Evolutionary conservation across 352 stramenopile genomes (phyloP).

Genomic region (Lagenidium giganteum): DNA sequence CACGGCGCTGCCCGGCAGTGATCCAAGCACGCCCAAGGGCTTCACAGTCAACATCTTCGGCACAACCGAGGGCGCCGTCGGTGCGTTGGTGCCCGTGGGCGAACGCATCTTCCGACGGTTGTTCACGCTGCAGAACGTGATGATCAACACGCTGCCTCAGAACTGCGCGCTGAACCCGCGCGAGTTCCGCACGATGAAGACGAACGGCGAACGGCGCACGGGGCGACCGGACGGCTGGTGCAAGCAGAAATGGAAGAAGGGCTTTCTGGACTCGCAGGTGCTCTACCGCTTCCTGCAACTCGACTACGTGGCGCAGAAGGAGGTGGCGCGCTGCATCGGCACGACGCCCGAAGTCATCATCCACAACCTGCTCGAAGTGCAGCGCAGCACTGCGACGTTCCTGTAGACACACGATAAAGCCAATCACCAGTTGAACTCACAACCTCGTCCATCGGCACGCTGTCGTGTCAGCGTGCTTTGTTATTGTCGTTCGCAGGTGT

Average conservation of each 20-base stretch:
- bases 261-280: conserved; percentile 61
- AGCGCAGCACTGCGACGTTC: conserved; percentile 63
- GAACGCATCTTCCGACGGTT: conserved; percentile 70
- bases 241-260: conserved; percentile 81
- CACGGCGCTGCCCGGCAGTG: conserved; percentile 1
- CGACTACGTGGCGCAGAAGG: conserved; percentile 75
- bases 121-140: conserved; percentile 77
- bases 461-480: too few relatives aligned
- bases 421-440: too few relatives aligned
- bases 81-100: conserved; percentile 51
- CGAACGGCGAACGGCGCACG: conserved; percentile 32
- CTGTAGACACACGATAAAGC: too few relatives aligned
- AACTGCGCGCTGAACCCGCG: conserved; percentile 71
- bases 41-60: conserved; percentile 63
- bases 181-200: conserved; percentile 62
- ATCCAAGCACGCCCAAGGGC: too few relatives aligned
- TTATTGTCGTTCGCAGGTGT: too few relatives aligned
- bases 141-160: conserved; percentile 74
- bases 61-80: conserved; percentile 59
- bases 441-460: too few relatives aligned
- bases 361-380: conserved; percentile 75
- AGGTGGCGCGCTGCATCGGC: conserved; percentile 74
- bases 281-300: conserved; percentile 64
- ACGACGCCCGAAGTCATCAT: conserved; percentile 74
- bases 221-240: conserved; percentile 58